phyloP scores from a whole-genome alignment of 345 rosid species.

The Ceriops decandra region DNA sequence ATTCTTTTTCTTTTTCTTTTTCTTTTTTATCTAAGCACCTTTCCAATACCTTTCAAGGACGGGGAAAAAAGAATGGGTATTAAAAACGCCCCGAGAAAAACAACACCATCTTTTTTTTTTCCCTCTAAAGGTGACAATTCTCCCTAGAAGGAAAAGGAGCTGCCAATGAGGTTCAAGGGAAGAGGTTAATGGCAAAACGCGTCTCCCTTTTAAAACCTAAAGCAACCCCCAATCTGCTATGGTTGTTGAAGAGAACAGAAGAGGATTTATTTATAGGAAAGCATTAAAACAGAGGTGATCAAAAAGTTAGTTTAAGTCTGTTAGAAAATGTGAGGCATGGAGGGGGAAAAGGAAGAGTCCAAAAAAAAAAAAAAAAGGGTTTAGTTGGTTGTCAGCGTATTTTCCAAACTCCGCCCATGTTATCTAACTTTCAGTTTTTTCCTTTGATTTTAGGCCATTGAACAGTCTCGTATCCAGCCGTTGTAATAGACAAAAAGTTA shows the following conservation, averaged over 20 bases:
- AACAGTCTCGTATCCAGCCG: too few species aligned
- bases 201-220: neutral
- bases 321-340: conserved; percentile 17
- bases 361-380: neutral
- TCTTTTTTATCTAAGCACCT: too few species aligned
- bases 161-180: conserved; percentile 8
- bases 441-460: too few species aligned
- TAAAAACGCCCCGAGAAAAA: neutral
- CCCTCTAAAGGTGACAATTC: neutral
- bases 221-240: neutral
- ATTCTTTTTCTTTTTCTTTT: neutral
- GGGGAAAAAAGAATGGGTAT: too few species aligned
- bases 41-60: too few species aligned
- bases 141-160: neutral
- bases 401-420: neutral
- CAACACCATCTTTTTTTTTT: neutral
- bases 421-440: too few species aligned
- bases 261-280: neutral
- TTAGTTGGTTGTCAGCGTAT: neutral
- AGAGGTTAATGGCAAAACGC: neutral
- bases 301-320: conserved; percentile 6
- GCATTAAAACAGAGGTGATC: neutral
- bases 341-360: neutral
- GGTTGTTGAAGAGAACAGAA: neutral
- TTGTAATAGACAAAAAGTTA: too few species aligned